Evolutionary conservation across 495 filamentous ascomycete genomes (phyloP).

Genomic region (Choiromyces venosus): DNA sequence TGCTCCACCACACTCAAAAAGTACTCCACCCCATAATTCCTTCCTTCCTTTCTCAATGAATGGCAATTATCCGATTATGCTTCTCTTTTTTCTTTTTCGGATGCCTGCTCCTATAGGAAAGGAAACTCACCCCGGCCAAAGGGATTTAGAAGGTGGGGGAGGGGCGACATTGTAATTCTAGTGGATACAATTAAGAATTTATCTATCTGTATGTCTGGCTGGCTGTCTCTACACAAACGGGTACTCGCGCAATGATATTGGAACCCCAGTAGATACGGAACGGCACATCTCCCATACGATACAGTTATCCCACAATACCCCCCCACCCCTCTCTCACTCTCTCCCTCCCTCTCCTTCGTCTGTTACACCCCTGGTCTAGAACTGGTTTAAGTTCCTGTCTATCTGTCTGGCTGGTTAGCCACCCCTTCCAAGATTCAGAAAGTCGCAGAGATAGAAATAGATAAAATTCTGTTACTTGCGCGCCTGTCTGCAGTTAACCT

Average conservation of each 20-base stretch:
- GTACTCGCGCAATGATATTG: not conserved
- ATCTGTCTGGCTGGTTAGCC: not conserved
- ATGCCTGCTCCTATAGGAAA: not conserved
- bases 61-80: not conserved
- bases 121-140: not conserved
- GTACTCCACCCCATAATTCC: not conserved
- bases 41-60: not conserved
- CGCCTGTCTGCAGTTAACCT: not conserved
- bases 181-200: not conserved
- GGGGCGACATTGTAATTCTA: not conserved
- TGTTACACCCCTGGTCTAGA: not conserved
- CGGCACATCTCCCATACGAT: constrained; percentile 1
- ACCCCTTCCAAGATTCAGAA: not conserved
- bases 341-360: too few species aligned
- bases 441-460: not conserved
- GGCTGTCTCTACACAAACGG: not conserved
- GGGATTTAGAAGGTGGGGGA: not conserved
- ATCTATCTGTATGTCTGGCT: not conserved
- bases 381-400: not conserved
- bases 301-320: not conserved
- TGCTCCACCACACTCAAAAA: too few species aligned
- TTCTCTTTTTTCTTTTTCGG: not conserved
- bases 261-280: not conserved
- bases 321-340: not conserved
- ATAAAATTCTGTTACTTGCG: not conserved